Conservation (phyloP, 495 filamentous ascomycete species). For the Umbilicaria muhlenbergii region DNA sequence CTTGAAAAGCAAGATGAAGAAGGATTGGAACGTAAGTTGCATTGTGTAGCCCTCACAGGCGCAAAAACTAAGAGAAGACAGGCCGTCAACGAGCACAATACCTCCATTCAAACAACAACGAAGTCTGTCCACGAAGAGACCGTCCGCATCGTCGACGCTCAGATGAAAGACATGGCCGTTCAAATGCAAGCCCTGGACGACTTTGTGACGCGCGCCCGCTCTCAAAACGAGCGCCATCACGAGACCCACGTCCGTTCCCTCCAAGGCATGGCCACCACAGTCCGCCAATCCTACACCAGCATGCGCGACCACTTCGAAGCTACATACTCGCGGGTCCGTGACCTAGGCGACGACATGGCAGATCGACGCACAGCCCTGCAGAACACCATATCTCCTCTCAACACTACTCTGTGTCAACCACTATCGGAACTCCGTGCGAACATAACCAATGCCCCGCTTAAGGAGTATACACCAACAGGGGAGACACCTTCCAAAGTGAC, state of each 20-base stretch:
- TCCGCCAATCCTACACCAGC: slow-evolving; percentile 52
- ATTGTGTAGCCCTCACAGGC: not conserved
- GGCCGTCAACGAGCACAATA: slow-evolving; percentile 64
- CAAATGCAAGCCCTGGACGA: slow-evolving; percentile 85
- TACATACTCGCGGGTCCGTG: slow-evolving; percentile 42
- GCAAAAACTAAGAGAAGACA: slow-evolving; percentile 17
- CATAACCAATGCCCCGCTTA: slow-evolving; percentile 42
- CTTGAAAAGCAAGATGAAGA: slow-evolving; percentile 65
- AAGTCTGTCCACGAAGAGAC: slow-evolving; percentile 87
- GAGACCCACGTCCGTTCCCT: slow-evolving; percentile 47
- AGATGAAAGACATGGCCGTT: slow-evolving; percentile 67
- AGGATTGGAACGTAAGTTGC: slow-evolving; percentile 66
- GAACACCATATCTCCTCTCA: slow-evolving; percentile 40
- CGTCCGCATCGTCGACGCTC: slow-evolving; percentile 74
- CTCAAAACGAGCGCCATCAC: slow-evolving; percentile 65
- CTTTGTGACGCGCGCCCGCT: slow-evolving; percentile 71
- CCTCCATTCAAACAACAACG: slow-evolving; percentile 62
- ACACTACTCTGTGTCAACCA: slow-evolving; percentile 44
- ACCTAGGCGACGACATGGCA: slow-evolving; percentile 47
- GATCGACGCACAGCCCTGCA: slow-evolving; percentile 34
- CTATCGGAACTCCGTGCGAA: slow-evolving; percentile 51
- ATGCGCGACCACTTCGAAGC: slow-evolving; percentile 49
- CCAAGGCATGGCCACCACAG: slow-evolving; percentile 39
- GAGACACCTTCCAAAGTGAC: slow-evolving; percentile 63
- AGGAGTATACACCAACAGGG: slow-evolving; percentile 72